Base-by-base conservation (phyloP, 305 asterid species). In the Withania somnifera region DNA sequence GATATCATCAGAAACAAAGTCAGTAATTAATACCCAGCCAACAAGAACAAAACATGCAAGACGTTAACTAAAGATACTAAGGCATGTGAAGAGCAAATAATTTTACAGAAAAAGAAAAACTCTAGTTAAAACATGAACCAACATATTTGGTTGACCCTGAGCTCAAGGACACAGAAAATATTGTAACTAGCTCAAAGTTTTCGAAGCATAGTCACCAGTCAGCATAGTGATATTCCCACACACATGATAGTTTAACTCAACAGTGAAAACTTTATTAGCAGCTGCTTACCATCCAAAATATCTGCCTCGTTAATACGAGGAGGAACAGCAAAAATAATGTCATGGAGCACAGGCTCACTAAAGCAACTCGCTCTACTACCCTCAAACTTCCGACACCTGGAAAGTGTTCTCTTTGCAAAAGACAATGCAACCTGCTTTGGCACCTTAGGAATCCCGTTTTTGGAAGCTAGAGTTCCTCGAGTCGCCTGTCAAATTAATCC, bases 301-400 rank as follows among this genome's bases (percentile, higher is more conserved):
- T 91, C 97, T 24, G 86, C 84, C 79, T 89, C 95, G 45, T 87
- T 79, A 80, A 90, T 86, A 53, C 73, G 91, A 85, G 94, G 97
- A 60, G 98, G 97, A 34, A 93, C 78, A 68, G 98, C 98, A 87
- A 81, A 91, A 57, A 95, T 84, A 77, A 95, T 86, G 83, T 93
- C 97, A 56, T 91, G 92, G 54, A 91, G 86, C 81, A 91, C 86
- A 78, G 98, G 93, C 76, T 91, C 95, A 2, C 91, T 86, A 86
- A 97, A 97, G 87, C 98, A 93, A 88, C 97, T 91, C 51, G 84
- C 82, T 80, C 98, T 92, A 61, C 92, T 86, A 14, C 88, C 97
- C 90, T 92, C 93, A 76, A 88, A 95, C 84, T 86, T 95, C 76
- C 81, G 88, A 83, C 97, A 97, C 86, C 95, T 89, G 38, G 91